Evolutionary conservation across 768 basidiomycete species (phyloP).

Genomic region (Pluteus cervinus): DNA sequence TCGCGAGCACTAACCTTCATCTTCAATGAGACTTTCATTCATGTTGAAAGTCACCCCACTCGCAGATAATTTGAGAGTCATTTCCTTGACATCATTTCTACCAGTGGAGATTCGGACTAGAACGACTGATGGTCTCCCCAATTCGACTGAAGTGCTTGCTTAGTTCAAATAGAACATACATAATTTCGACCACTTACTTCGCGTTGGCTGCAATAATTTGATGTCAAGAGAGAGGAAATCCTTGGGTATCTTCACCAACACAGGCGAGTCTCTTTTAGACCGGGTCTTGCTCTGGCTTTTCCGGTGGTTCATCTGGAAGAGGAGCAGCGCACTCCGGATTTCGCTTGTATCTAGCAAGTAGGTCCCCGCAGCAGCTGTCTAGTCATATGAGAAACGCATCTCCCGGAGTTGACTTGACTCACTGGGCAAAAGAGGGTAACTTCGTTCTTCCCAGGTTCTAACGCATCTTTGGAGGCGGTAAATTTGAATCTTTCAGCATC

Average conservation of each 20-base stretch:
- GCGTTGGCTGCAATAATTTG: conserved; percentile 51
- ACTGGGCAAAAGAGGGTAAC: conserved; percentile 71
- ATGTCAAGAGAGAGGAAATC: conserved; percentile 62
- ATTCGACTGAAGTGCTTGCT: conserved; percentile 43
- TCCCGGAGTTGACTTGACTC: conserved; percentile 18
- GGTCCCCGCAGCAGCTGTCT: conserved; percentile 69
- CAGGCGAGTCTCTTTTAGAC: conserved; percentile 24
- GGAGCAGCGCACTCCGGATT: conserved; percentile 55
- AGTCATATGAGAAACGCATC: background rate
- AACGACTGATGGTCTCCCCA: conserved; percentile 51
- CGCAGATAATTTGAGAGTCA: conserved; percentile 47
- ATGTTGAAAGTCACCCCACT: conserved; percentile 49
- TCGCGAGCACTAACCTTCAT: conserved; percentile 22
- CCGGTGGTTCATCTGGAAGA: conserved; percentile 59
- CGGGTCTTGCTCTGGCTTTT: conserved; percentile 26
- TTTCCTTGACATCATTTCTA: conserved; percentile 55
- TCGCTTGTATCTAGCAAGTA: conserved; percentile 67
- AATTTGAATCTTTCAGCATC: conserved; percentile 62
- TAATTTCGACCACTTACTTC: conserved; percentile 21
- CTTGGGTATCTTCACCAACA: conserved; percentile 54
- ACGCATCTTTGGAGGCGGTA: conserved; percentile 26
- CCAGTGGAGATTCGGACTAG: conserved; percentile 59
- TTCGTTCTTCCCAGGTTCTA: conserved; percentile 54
- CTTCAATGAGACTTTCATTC: conserved; percentile 34
- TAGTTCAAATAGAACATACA: background rate